Evolutionary conservation across 2,329 filamentous ascomycete species (phyloP).

Genomic region (Exutisphaerella laricina): DNA sequence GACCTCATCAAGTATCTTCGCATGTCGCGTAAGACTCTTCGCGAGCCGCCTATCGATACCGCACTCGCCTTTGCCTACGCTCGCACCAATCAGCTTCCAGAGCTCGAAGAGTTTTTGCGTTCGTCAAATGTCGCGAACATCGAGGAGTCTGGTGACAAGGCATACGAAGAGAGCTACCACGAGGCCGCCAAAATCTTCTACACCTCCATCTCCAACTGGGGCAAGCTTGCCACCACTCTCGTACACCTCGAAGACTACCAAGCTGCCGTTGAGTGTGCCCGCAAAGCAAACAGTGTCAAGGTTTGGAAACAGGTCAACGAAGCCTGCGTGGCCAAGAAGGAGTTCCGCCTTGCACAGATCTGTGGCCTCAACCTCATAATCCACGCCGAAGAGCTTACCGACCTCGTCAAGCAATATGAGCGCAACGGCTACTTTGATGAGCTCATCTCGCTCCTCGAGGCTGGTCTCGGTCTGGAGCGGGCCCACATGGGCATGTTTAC

Average conservation of each 20-base stretch:
- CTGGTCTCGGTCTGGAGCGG: conserved; percentile 82
- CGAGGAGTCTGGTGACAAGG: conserved; percentile 96
- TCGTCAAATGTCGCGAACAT: conserved; percentile 91
- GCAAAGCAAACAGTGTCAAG: conserved; percentile 98
- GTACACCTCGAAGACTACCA: conserved; percentile 98
- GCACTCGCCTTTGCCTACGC: conserved; percentile 90
- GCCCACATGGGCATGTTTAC: conserved; percentile 66
- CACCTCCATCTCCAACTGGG: conserved; percentile 98
- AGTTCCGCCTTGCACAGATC: conserved; percentile 97
- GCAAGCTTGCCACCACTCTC: conserved; percentile 93
- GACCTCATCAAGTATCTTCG: conserved; percentile 93
- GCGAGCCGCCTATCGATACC: conserved; percentile 90
- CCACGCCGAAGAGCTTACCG: conserved; percentile 89
- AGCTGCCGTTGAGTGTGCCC: conserved; percentile 91
- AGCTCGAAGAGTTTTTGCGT: conserved; percentile 94
- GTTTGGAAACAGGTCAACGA: conserved; percentile 99
- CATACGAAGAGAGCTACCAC: conserved; percentile 87
- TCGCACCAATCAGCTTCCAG: conserved; percentile 80
- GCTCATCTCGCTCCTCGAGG: conserved; percentile 88
- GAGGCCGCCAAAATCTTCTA: conserved; percentile 99
- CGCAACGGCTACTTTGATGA: conserved; percentile 97
- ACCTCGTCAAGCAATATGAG: conserved; percentile 95
- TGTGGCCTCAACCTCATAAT: conserved; percentile 98
- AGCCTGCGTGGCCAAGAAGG: conserved; percentile 94
- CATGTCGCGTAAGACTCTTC: conserved; percentile 95